Evolutionary conservation across 2,329 filamentous ascomycete genomes (phyloP), one percentile per base, ranked within the genome.

Genomic region (Rhynchosporium agropyri): DNA sequence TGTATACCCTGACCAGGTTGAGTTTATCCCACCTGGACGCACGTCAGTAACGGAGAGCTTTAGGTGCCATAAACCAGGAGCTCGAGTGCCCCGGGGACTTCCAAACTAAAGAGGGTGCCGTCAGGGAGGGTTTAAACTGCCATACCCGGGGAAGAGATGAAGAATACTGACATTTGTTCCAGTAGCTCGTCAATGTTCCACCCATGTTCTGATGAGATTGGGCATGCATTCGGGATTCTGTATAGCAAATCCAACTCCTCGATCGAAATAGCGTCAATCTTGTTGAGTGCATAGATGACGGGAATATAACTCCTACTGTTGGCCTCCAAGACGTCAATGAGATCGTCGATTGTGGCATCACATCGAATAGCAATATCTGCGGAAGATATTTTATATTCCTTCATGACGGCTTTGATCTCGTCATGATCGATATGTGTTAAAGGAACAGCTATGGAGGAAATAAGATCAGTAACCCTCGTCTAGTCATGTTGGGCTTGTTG

Each of bases 261-360:
- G 71, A 99, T 98, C 58, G 91, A 94, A 76, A 99, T 98, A 61
- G 93, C 87, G 78, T 99, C 95, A 71, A 99, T 99, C 82, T 99
- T 99, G 85, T 99, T 99, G 72, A 99, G 84, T 48, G 96, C 95
- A 79, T 99, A 99, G 60, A 99, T 91, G 68, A 98, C 95, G n/a
- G 95, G 95, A 69, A 99, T 98, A 76, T 99, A 99, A 76, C 91
- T 92, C 77, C 95, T 86, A 75, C 89, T 92, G 82, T 91, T 97
- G 53, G 94, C 94, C 77, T 99, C 95, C 51, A 99, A 84, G 26
- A 99, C 80, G 77, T 99, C 95, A 74, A 99, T 99, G 68, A 99
- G 79, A 77, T 99, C 95, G 78, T 99, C 95, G 67, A 99, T 88
- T 1, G 95, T 99, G 62, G 95, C 95, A 77, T 99, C 95, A 78